phyloP scores from a whole-genome alignment of 768 basidiomycete species.

The Rhodocollybia butyracea region DNA sequence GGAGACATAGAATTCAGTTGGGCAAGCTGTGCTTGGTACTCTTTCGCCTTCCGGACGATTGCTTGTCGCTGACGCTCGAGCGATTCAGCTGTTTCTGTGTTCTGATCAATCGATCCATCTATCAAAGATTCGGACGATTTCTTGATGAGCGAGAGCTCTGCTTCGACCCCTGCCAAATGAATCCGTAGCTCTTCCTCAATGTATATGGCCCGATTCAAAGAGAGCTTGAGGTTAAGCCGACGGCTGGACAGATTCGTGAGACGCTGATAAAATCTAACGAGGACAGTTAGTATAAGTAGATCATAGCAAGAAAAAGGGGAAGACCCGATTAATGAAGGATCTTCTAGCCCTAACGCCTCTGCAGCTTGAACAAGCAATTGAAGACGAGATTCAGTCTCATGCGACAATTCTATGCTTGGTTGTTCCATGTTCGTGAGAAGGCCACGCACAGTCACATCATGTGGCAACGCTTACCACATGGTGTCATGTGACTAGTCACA shows the following conservation, averaged over 20 bases:
- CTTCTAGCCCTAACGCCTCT: not conserved
- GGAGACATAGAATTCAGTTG: constrained; percentile 10
- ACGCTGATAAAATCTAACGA: constrained; percentile 33
- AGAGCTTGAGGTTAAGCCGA: constrained; percentile 26
- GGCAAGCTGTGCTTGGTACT: constrained; percentile 41
- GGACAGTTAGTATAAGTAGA: not conserved
- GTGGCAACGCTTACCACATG: not conserved
- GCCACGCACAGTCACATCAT: not conserved
- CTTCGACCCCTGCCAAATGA: constrained; percentile 29
- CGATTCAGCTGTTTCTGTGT: constrained; percentile 26
- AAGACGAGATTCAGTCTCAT: not conserved
- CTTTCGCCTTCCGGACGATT: constrained; percentile 43
- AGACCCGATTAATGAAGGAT: not conserved
- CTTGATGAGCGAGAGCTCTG: constrained; percentile 34
- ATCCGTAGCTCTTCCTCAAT: constrained; percentile 35
- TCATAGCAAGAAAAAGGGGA: not conserved
- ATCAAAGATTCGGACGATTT: constrained; percentile 23
- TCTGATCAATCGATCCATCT: not conserved
- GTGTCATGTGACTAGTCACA: not conserved
- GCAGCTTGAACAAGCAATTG: not conserved
- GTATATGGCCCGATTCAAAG: constrained; percentile 27
- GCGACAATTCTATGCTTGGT: not conserved
- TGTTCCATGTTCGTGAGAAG: not conserved
- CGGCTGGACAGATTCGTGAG: constrained; percentile 31
- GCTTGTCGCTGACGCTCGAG: constrained; percentile 39